Conservation (phyloP, 2,329 filamentous ascomycete species). For the Talaromyces marneffei region DNA sequence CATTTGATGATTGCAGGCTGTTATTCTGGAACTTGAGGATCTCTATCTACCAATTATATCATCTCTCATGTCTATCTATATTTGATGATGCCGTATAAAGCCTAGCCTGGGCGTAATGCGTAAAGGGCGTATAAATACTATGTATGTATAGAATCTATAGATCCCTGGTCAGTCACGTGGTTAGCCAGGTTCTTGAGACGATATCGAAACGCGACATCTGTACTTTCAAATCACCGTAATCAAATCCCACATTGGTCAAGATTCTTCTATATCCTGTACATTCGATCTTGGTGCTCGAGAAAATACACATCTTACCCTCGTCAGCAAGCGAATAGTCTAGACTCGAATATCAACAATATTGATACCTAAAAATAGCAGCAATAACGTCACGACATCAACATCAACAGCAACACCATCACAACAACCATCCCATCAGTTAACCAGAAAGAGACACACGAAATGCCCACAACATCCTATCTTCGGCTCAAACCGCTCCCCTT, state of each 20-base stretch:
- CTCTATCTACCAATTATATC: not conserved
- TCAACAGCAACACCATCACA: not conserved
- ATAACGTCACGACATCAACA: not conserved
- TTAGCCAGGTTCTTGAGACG: not conserved
- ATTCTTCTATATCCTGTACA: not conserved
- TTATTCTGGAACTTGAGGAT: not conserved
- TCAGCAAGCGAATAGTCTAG: not conserved
- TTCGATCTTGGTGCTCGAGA: not conserved
- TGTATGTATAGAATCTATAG: not conserved
- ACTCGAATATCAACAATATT: not conserved
- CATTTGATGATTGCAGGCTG: not conserved
- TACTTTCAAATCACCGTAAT: not conserved
- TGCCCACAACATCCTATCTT: constrained; percentile 18
- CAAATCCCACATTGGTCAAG: not conserved
- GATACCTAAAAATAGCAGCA: not conserved
- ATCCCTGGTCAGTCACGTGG: not conserved
- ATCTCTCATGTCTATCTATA: not conserved
- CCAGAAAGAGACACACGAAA: not conserved
- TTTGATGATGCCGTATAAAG: not conserved
- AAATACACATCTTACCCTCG: no score
- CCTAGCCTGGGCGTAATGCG: not conserved
- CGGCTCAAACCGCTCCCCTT: constrained; percentile 25
- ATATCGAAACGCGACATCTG: not conserved
- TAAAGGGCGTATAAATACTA: not conserved
- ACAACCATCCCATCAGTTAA: not conserved